Percentiles rank a stretch among this genome's conserved stretches.
These are phyloP conservation scores for Artomyces pyxidatus DNA, from an alignment of 768 basidiomycete species.

Conservation along the genomic window DNA sequence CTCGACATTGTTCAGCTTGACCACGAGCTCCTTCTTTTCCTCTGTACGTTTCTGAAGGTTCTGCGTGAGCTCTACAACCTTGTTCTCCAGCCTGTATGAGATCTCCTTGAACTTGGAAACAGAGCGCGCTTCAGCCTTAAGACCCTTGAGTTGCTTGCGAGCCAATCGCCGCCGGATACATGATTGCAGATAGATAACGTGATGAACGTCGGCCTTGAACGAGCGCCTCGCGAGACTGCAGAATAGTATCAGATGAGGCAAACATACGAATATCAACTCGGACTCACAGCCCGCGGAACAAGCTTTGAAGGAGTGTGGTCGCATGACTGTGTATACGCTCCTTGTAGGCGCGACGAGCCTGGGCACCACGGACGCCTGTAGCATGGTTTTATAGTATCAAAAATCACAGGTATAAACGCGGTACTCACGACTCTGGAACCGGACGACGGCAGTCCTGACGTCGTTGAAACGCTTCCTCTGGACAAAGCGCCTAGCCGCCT, in stretches of 20 bases:
- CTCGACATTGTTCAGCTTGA: constrained; percentile 71
- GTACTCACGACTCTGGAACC: constrained; percentile 80
- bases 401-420: neutral
- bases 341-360: constrained; percentile 52
- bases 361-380: constrained; percentile 67
- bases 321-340: constrained; percentile 51
- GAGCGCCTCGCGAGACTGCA: constrained; percentile 46
- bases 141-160: constrained; percentile 71
- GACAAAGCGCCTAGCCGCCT: constrained; percentile 57
- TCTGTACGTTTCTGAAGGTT: constrained; percentile 80
- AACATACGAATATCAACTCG: neutral
- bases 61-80: constrained; percentile 97
- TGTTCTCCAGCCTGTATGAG: constrained; percentile 96
- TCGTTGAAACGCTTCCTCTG: constrained; percentile 66
- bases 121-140: constrained; percentile 90
- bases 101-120: constrained; percentile 98
- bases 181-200: constrained; percentile 82
- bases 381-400: constrained; percentile 6
- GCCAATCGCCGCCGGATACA: constrained; percentile 87
- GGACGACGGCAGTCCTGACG: constrained; percentile 51
- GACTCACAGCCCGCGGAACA: constrained; percentile 84
- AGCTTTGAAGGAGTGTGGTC: constrained; percentile 67
- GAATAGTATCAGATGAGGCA: constrained; percentile 4
- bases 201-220: constrained; percentile 53
- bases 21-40: constrained; percentile 83